phyloP scores from a whole-genome alignment of 2,329 filamentous ascomycete genomes.

The Lachnellula arida region DNA sequence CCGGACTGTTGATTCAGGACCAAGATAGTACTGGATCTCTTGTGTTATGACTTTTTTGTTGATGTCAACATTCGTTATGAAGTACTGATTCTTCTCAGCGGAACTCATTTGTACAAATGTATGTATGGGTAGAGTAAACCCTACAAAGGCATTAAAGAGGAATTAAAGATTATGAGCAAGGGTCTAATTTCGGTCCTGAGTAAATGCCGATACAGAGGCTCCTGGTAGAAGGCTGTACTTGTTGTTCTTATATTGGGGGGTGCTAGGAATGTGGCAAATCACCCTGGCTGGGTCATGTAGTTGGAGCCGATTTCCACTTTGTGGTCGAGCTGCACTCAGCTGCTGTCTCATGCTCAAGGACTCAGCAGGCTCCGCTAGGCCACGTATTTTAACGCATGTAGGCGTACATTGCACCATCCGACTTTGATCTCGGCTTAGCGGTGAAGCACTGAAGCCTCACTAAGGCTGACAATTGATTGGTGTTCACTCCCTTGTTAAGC shows the following conservation, averaged over 20 bases:
- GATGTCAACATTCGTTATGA: slow-evolving; percentile 56
- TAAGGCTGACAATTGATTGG: not conserved
- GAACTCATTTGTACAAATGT: slow-evolving; percentile 25
- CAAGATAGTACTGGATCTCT: slow-evolving; percentile 54
- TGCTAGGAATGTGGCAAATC: not conserved
- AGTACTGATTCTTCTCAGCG: slow-evolving; percentile 50
- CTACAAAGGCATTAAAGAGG: slow-evolving; percentile 11
- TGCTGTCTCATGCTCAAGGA: not conserved
- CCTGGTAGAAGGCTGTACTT: not conserved
- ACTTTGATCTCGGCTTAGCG: not conserved
- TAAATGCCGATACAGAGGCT: not conserved
- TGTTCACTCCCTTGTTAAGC: not conserved
- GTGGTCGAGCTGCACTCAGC: not conserved
- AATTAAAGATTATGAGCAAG: not conserved
- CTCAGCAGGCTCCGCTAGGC: not conserved
- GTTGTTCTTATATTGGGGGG: not conserved
- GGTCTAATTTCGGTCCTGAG: not conserved
- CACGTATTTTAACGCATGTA: not conserved
- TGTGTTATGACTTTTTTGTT: slow-evolving; percentile 56
- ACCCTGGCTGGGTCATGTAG: not conserved
- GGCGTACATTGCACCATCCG: not conserved
- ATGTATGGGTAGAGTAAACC: slow-evolving; percentile 10
- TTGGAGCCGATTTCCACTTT: not conserved
- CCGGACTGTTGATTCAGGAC: slow-evolving; percentile 52
- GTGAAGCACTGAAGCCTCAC: not conserved